These are phyloP conservation scores for Viola pubescens DNA, from an alignment of 441 rosid genomes.

Conservation along the genomic window DNA sequence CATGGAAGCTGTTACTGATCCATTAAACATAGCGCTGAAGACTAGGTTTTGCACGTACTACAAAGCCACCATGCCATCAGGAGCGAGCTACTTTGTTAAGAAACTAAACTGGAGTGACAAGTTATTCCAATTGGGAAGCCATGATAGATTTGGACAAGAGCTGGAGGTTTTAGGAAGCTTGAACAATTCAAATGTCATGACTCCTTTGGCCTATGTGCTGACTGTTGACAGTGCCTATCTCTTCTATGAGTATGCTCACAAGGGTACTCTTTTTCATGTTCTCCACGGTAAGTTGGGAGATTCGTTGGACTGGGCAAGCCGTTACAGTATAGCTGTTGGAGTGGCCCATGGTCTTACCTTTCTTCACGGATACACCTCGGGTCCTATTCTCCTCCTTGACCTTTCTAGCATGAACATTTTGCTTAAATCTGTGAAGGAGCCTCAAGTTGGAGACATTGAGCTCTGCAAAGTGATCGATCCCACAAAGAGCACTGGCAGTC, in stretches of 20 bases:
- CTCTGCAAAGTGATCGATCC: constrained; percentile 78
- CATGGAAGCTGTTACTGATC: constrained; percentile 52
- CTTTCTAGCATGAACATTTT: constrained; percentile 66
- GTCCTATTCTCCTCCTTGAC: constrained; percentile 68
- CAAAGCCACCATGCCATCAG: constrained; percentile 68
- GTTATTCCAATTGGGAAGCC: constrained; percentile 60
- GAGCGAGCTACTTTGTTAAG: constrained; percentile 56
- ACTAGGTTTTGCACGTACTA: constrained; percentile 68
- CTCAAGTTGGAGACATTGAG: constrained; percentile 73
- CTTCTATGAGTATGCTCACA: constrained; percentile 54
- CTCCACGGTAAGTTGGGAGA: constrained; percentile 43
- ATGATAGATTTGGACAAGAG: constrained; percentile 52
- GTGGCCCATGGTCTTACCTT: constrained; percentile 79
- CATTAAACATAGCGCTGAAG: constrained; percentile 36
- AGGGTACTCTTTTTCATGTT: constrained; percentile 48
- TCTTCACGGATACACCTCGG: constrained; percentile 57
- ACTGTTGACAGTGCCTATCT: constrained; percentile 59
- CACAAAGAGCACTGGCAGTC: constrained; percentile 73
- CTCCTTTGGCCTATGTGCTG: constrained; percentile 72
- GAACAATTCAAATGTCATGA: constrained; percentile 69
- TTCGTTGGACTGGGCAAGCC: constrained; percentile 71
- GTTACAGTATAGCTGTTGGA: constrained; percentile 74
- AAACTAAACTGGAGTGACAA: constrained; percentile 74
- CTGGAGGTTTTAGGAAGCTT: constrained; percentile 64
- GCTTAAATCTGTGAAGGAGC: constrained; percentile 72